Conservation (phyloP, 345 rosid species). For the Diplotaxis tenuifolia region DNA sequence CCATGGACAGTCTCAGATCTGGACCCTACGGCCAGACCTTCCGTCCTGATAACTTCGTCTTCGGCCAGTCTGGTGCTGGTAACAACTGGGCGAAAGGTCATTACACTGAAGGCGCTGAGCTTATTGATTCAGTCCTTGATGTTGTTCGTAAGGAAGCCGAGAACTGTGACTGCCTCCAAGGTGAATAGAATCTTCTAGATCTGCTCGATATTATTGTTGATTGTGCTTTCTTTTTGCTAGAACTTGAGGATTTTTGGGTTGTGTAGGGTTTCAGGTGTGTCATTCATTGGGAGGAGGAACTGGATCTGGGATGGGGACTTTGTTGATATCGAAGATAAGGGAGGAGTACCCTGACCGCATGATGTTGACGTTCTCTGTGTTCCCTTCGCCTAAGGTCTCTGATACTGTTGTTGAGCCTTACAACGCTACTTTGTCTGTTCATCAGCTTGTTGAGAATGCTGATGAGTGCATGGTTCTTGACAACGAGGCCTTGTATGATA, state of each 20-base stretch:
- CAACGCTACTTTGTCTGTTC: neutral
- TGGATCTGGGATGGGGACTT: constrained; percentile 3
- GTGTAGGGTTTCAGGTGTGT: neutral
- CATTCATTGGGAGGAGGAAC: constrained; percentile 12
- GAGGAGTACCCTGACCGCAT: neutral
- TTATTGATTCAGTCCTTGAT: neutral
- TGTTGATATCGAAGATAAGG: neutral
- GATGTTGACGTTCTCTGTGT: neutral
- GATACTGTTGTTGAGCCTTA: constrained; percentile 4
- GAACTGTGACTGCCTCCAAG: constrained; percentile 1
- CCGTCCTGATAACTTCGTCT: neutral
- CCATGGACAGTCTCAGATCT: constrained; percentile 10
- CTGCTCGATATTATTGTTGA: neutral
- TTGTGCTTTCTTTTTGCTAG: neutral
- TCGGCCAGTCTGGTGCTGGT: neutral
- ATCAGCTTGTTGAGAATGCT: constrained; percentile 4
- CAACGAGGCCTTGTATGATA: constrained; percentile 16
- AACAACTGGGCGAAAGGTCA: neutral
- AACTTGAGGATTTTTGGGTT: neutral
- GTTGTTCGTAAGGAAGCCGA: constrained; percentile 3
- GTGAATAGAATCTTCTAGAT: neutral
- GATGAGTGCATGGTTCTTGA: constrained; percentile 11
- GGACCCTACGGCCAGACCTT: constrained; percentile 1
- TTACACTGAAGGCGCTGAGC: neutral
- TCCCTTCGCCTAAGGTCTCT: constrained; percentile 1